These are phyloP conservation scores for Sclerotinia subarctica DNA, from an alignment of 2,329 filamentous ascomycete genomes.

Conservation along the genomic window DNA sequence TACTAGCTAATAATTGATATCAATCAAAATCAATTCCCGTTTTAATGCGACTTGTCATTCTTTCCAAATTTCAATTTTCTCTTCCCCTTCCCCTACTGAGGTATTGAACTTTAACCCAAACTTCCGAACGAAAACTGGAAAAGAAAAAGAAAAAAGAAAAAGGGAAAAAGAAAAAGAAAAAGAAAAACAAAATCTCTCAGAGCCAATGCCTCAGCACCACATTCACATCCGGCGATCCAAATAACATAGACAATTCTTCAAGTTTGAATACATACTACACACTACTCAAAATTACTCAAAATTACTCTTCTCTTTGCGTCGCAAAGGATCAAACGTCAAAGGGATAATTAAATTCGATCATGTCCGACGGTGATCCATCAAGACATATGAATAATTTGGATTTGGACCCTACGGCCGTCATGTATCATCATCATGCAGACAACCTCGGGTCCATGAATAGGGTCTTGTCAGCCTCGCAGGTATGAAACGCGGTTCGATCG, in stretches of 20 bases:
- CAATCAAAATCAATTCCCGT: background rate
- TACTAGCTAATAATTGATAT: no score
- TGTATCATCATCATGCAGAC: slow-evolving; percentile 28
- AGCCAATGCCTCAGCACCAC: slow-evolving; percentile 14
- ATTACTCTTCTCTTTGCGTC: background rate
- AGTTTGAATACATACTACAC: no score
- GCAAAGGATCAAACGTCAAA: background rate
- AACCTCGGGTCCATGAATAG: slow-evolving; percentile 23
- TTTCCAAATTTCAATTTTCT: background rate
- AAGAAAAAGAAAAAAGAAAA: no score
- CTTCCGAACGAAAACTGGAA: background rate
- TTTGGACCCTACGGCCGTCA: slow-evolving; percentile 31
- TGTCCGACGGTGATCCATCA: slow-evolving; percentile 29
- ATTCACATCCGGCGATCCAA: background rate
- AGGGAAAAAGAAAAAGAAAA: no score
- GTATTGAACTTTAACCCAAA: background rate
- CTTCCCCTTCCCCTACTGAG: background rate
- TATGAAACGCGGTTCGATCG: slow-evolving; percentile 20
- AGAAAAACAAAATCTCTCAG: background rate
- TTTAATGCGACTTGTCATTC: background rate
- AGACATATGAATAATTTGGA: slow-evolving; percentile 29
- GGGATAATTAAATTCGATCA: slow-evolving; percentile 19
- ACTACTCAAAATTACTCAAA: no score
- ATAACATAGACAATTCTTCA: background rate
- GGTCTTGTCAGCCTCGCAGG: slow-evolving; percentile 34